These are phyloP conservation scores for Cadophora sp. DNA, from an alignment of 2,329 filamentous ascomycete species.

Conservation along the genomic window DNA sequence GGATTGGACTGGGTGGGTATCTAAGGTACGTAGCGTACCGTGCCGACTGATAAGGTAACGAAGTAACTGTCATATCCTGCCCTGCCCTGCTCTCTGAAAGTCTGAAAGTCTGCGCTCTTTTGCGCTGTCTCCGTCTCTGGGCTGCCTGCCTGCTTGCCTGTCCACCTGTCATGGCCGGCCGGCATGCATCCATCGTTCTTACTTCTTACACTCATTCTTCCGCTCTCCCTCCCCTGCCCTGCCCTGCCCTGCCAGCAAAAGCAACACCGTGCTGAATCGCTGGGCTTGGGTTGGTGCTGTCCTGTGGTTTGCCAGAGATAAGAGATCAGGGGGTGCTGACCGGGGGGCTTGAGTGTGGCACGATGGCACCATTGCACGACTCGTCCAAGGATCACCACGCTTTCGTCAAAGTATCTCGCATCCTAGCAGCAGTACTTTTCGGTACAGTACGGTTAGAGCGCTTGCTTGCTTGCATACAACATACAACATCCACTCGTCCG, in stretches of 20 bases:
- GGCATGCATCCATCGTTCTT: too few species aligned
- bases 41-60: too few species aligned
- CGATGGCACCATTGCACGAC: background rate
- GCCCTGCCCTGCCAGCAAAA: slow-evolving; percentile 16
- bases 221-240: slow-evolving; percentile 8
- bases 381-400: background rate
- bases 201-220: too few species aligned
- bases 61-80: too few species aligned
- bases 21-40: too few species aligned
- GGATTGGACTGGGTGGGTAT: too few species aligned
- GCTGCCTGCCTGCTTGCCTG: too few species aligned
- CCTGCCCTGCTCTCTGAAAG: slow-evolving; percentile 2
- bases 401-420: background rate
- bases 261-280: slow-evolving; percentile 16
- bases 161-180: too few species aligned
- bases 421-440: background rate
- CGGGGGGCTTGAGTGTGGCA: background rate
- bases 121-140: too few species aligned
- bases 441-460: background rate
- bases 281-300: background rate
- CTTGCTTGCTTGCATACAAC: too few species aligned
- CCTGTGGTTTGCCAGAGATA: slow-evolving; percentile 18
- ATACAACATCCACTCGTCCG: background rate
- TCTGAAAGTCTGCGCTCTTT: too few species aligned
- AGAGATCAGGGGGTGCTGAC: slow-evolving; percentile 15